Evolutionary conservation across 805 yeast genomes (phyloP).

Genomic region (Cyberlindnera maritima): DNA sequence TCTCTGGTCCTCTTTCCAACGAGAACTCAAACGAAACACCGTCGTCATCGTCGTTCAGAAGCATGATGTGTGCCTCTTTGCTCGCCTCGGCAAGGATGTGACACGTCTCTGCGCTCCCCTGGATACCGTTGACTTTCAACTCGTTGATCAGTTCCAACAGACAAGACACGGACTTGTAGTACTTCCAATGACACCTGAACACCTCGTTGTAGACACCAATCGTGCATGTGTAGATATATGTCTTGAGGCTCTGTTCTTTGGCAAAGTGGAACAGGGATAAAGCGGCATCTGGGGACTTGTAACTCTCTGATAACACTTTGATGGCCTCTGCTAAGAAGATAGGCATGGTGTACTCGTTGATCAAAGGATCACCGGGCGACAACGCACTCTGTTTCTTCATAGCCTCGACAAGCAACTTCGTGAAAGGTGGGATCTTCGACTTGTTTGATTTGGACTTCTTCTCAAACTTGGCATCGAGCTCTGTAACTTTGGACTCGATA

Average conservation of each 20-base stretch:
- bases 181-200: constrained; percentile 36
- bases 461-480: constrained; percentile 5
- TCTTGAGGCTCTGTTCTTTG: constrained; percentile 31
- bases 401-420: not conserved
- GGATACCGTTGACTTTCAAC: constrained; percentile 40
- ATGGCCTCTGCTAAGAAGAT: constrained; percentile 12
- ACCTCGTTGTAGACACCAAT: constrained; percentile 38
- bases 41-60: constrained; percentile 7
- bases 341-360: constrained; percentile 20
- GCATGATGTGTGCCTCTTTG: constrained; percentile 11
- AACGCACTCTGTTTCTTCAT: constrained; percentile 1
- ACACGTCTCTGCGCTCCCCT: constrained; percentile 33
- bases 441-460: not conserved
- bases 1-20: constrained; percentile 11
- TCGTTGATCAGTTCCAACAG: constrained; percentile 37
- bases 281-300: constrained; percentile 25
- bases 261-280: constrained; percentile 34
- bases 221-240: constrained; percentile 36
- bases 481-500: constrained; percentile 2
- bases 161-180: constrained; percentile 34
- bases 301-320: constrained; percentile 7
- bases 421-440: not conserved
- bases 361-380: constrained; percentile 9
- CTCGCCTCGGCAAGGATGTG: constrained; percentile 10
- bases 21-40: constrained; percentile 1